Base-by-base conservation (phyloP, 2,329 filamentous ascomycete species). In the Alternaria dauci region DNA sequence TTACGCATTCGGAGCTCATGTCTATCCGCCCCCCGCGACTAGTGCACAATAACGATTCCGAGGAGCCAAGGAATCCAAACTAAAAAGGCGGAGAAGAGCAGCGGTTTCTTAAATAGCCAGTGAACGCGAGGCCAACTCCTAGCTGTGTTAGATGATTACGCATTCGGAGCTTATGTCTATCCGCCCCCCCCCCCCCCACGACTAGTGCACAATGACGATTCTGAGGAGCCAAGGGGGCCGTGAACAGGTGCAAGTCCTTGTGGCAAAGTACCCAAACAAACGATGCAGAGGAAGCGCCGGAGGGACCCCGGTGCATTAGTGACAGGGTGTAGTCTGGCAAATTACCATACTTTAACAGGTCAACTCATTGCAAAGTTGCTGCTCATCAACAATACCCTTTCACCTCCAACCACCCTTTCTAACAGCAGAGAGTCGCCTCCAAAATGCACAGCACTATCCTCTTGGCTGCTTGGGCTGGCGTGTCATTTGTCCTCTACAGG, bases 401-500 rank as follows among this genome's bases (percentile, higher is more conserved):
- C 16, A 32, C 2, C 32, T 14, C 5, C 32, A 36, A 12, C 12
- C 14, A 14, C 5, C 20, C 23, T 18, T 46, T 46, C 28, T 43
- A 8, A 8, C 36, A 25, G 11, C 25, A 25, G 11, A n/a, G 20
- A 9, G 18, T 23, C 34, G 7, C 20, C 11, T n/a, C n/a, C 54
- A 68, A 56, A 14, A 77, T 77, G 74, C 70, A 76, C 38, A 69
- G 51, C 32, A 62, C 69, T 14, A 60, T 75, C 50, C 58, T 78
- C 26, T 60, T 74, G 5, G 59, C 66, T 52, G 50, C 79, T 26
- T 79, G 70, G 71, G 66, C 62, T 11, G 39, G 73, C 32, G 39
- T 71, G 8, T 59, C 73, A 25, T 81, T 77, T 61, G 47, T 74
- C 26, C 16, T 76, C 25, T 78, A 73, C 68, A 72, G 66, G 41